Evolutionary conservation across 106 monocot genomes (phyloP).

Genomic region (Narthecium ossifragum): DNA sequence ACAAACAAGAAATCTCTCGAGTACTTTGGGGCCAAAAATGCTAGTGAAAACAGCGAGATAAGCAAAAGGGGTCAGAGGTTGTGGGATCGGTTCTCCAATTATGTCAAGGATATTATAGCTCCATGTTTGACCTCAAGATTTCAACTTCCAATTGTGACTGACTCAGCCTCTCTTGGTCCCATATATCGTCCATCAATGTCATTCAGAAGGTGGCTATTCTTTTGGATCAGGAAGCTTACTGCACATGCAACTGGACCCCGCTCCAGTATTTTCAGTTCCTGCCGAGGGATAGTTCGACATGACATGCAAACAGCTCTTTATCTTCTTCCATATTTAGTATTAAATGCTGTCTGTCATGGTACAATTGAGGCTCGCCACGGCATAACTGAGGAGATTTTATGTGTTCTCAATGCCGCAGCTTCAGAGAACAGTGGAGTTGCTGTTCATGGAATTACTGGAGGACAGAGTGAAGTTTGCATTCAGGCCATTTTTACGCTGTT

Average conservation of each 20-base stretch:
- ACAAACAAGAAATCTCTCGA: slow-evolving; percentile 11
- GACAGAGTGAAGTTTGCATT: slow-evolving; percentile 88
- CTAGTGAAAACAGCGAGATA: slow-evolving; percentile 16
- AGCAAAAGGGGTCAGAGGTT: slow-evolving; percentile 56
- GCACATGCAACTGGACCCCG: slow-evolving; percentile 81
- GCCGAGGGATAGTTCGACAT: slow-evolving; percentile 94
- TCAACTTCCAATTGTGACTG: slow-evolving; percentile 72
- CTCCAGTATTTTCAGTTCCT: slow-evolving; percentile 77
- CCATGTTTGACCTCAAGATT: slow-evolving; percentile 97
- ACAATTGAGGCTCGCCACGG: slow-evolving; percentile 68
- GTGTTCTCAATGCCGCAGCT: slow-evolving; percentile 86
- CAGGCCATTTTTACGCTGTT: slow-evolving; percentile 94
- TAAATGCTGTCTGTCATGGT: slow-evolving; percentile 92
- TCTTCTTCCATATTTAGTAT: slow-evolving; percentile 85
- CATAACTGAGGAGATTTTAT: slow-evolving; percentile 83
- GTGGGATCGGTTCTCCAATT: slow-evolving; percentile 93
- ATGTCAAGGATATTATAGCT: slow-evolving; percentile 95
- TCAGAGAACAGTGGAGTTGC: slow-evolving; percentile 52
- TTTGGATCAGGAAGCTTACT: slow-evolving; percentile 79
- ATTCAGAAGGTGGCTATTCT: slow-evolving; percentile 93
- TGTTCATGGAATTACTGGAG: slow-evolving; percentile 43
- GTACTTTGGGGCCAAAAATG: slow-evolving; percentile 1
- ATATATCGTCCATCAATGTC: slow-evolving; percentile 88
- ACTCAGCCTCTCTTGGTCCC: slow-evolving; percentile 50
- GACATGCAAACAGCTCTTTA: slow-evolving; percentile 96